These are phyloP conservation scores for Talaromyces verruculosus DNA, from an alignment of 2,329 filamentous ascomycete species.

Conservation along the genomic window DNA sequence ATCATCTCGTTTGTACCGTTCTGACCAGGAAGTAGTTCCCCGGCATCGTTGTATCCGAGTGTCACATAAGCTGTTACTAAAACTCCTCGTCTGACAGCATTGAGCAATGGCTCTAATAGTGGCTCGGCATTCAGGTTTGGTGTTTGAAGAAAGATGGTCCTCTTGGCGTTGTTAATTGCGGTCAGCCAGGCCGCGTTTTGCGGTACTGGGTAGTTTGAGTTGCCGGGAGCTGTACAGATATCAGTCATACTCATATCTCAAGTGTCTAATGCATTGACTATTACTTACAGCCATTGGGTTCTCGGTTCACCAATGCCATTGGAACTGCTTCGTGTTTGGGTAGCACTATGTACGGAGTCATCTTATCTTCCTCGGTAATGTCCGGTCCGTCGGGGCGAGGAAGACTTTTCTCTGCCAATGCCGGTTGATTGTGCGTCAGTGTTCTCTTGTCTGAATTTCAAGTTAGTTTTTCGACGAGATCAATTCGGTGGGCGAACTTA, in stretches of 20 bases:
- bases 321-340: conserved; percentile 59
- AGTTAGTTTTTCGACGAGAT: background rate
- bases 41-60: conserved; percentile 75
- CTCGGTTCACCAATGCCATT: conserved; percentile 69
- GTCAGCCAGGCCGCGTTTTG: conserved; percentile 77
- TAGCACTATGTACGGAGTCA: conserved; percentile 66
- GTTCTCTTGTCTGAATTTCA: conserved; percentile 17
- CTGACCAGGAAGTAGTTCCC: conserved; percentile 72
- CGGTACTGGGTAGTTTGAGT: conserved; percentile 62
- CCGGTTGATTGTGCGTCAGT: background rate
- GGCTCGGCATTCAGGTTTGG: conserved; percentile 73
- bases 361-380: conserved; percentile 53
- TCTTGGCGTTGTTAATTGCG: conserved; percentile 63
- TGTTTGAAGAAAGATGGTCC: conserved; percentile 72
- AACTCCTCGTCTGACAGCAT: conserved; percentile 66
- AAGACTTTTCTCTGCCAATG: conserved; percentile 51
- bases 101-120: conserved; percentile 62
- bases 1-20: conserved; percentile 75
- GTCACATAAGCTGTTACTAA: conserved; percentile 70
- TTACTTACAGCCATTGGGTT: conserved; percentile 59
- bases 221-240: conserved; percentile 51
- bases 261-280: too few relatives aligned
- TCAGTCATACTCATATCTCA: background rate
- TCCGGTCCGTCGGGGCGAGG: conserved; percentile 56
- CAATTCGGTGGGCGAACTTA: conserved; percentile 24